Base-by-base conservation (phyloP, 345 rosid genomes). In the Eucalyptus guilfoylei region DNA sequence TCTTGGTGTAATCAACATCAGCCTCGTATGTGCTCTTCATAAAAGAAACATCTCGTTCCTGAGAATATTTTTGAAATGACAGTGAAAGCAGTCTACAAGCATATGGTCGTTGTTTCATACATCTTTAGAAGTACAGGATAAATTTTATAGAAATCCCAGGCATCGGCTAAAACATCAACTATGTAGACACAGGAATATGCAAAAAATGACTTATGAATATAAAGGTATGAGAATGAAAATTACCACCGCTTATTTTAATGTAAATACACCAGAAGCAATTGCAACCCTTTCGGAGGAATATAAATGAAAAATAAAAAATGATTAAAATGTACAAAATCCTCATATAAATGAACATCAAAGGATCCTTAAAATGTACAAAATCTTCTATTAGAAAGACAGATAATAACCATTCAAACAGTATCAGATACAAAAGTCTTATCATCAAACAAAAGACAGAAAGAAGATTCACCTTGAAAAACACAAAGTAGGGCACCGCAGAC, bases 401-500 rank as follows among this genome's bases (percentile, higher is more conserved):
- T 26, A 42, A 37, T 26, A 42, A 50, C 28, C 28, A 60, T 86
- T 86, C 87, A 34, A n/a, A 85, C 67, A 50, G 2, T 48, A 4
- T 1, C 9, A 86, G 67, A 52, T 34, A 5, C 19, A 76, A 81
- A 88, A 40, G 11, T 80, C 62, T 10, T 40, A 37, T 23, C 19
- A 76, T 28, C 86, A 28, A 40, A 72, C 21, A 62, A 76, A 76
- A 76, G 30, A 76, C 6, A 40, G 30, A 40, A 40, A 2, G 30
- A 76, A 42, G 80, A 85, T 19, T 24, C 58, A 98, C 99, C 98
- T 98, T 97, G 88, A 98, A 91, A 93, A 98, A 97, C 88, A 94
- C 97, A 89, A 97, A 96, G 87, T 54, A 98, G 14, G 99, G 99
- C 80, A 97, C 97, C 85, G 99, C 97, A 89, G 99, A 92, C 87